A percentile compares a stretch with the other conserved stretches of the same genome.
These are phyloP conservation scores for Gyrodon lividus DNA, from an alignment of 768 basidiomycete genomes.

Conservation along the genomic window DNA sequence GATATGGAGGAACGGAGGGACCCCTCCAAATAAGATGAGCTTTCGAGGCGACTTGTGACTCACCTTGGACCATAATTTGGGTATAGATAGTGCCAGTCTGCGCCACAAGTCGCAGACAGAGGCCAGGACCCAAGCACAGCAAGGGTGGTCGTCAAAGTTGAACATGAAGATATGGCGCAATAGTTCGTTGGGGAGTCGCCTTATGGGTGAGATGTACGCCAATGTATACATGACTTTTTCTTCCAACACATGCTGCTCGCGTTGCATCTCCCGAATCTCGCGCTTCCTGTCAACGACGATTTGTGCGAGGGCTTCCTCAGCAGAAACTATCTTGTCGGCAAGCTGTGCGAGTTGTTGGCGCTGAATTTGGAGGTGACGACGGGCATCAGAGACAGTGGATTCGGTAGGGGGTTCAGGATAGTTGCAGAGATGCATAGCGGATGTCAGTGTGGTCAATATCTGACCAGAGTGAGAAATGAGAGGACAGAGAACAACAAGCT, in stretches of 20 bases:
- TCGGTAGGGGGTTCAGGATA: slow-evolving; percentile 62
- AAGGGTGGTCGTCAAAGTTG: slow-evolving; percentile 68
- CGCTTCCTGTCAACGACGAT: slow-evolving; percentile 54
- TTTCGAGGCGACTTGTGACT: slow-evolving; percentile 22
- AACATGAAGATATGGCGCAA: slow-evolving; percentile 69
- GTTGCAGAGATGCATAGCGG: slow-evolving; percentile 26
- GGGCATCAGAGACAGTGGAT: slow-evolving; percentile 51
- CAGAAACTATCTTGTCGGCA: slow-evolving; percentile 46
- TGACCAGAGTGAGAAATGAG: slow-evolving; percentile 4
- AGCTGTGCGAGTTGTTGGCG: slow-evolving; percentile 32
- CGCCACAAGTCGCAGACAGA: slow-evolving; percentile 71
- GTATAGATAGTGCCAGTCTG: slow-evolving; percentile 60
- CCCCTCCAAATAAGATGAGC: neutral
- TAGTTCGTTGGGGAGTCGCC: slow-evolving; percentile 70
- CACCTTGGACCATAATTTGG: slow-evolving; percentile 77
- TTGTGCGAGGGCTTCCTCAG: slow-evolving; percentile 56
- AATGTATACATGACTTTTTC: slow-evolving; percentile 46
- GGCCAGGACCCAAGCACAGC: slow-evolving; percentile 72
- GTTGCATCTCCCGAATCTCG: slow-evolving; percentile 53
- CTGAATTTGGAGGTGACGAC: slow-evolving; percentile 39
- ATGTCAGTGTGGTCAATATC: slow-evolving; percentile 17
- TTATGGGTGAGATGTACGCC: slow-evolving; percentile 72
- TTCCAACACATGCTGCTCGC: slow-evolving; percentile 49
- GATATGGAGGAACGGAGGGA: slow-evolving; percentile 3
- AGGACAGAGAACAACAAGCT: slow-evolving; percentile 8